A percentile compares a stretch with the other conserved stretches of the same genome.
Conservation (phyloP, 768 basidiomycete genomes). For the Boletus rufocinnamomeus region DNA sequence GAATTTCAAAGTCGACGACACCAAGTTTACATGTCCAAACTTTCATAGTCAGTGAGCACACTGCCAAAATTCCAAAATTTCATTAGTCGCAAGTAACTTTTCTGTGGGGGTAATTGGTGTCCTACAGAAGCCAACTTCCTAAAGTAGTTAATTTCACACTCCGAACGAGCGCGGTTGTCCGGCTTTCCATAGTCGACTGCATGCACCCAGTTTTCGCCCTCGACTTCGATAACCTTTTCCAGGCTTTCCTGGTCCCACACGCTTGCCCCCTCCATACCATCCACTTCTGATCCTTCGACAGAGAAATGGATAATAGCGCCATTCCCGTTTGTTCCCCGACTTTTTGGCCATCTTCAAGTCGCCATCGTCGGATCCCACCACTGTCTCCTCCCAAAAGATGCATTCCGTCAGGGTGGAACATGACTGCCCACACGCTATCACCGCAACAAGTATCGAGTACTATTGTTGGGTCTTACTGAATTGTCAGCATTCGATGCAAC, state of each 20-base stretch:
- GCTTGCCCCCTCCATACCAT: not conserved
- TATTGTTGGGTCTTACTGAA: not conserved
- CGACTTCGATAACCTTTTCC: not conserved
- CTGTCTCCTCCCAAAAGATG: not conserved
- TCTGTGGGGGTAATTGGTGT: no score
- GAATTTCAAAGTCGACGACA: no score
- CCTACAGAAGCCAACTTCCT: no score
- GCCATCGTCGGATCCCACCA: not conserved
- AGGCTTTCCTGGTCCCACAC: not conserved
- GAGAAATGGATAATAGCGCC: not conserved
- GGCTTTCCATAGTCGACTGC: no score
- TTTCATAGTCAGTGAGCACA: no score
- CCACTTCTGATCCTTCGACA: not conserved
- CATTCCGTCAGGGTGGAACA: not conserved
- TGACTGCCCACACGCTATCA: not conserved
- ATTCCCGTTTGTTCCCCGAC: not conserved
- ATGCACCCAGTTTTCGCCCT: no score
- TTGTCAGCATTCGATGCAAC: not conserved
- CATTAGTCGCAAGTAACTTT: no score
- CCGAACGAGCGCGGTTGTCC: no score
- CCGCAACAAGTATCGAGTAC: not conserved
- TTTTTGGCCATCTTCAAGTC: not conserved
- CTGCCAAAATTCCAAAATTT: no score
- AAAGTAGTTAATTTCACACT: no score
- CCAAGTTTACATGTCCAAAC: no score